Base-by-base conservation (phyloP, 2,329 filamentous ascomycete species). In the Aspergillus sp. region DNA sequence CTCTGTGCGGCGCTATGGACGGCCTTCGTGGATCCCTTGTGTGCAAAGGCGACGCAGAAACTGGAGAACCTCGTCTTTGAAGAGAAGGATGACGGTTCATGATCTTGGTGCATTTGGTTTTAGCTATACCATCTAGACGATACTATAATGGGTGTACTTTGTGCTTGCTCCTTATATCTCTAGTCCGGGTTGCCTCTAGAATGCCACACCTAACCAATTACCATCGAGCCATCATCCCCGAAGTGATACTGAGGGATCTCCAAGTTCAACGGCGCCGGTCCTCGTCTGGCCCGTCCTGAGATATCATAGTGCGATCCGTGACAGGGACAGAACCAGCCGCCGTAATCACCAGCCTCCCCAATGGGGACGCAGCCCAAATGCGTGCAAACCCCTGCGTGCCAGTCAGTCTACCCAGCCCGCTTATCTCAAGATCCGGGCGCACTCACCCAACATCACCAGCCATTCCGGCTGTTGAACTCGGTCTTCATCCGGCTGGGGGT, bases 261-360 rank as follows among this genome's bases (percentile, higher is more conserved):
- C 68, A 98, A 82, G 80, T 98, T 98, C 66, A 98, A 82, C 57
- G 93, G 93, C 52, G 93, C 93, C 54, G 93, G 93, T 57, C 93
- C 93, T 81, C 88, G 95, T 78, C 93, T 85, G 81, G 95, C 88
- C 74, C 93, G 89, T 71, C 93, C 93, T 55, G 90, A 97, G 72
- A 98, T 97, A 72, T 98, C 93, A 82, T 98, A 98, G 80, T 98
- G 93, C 61, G 90, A 96, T 73, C 93, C 93, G 82, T 98, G 93
- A 86, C 93, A 98, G 57, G 93, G 93, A 80, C 93, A 98, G 86
- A 98, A 98, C 93, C 93, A 98, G 68, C 93, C 93, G 70, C 93
- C 93, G 66, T 79, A 98, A 74, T 98, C 94, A 71, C 93, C 93
- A 56, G 93, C 88, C 79, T 98, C 93, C 65, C 94, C 93, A 65